Base-by-base conservation (phyloP, 345 rosid genomes). In the Pseudoturritis turrita region DNA sequence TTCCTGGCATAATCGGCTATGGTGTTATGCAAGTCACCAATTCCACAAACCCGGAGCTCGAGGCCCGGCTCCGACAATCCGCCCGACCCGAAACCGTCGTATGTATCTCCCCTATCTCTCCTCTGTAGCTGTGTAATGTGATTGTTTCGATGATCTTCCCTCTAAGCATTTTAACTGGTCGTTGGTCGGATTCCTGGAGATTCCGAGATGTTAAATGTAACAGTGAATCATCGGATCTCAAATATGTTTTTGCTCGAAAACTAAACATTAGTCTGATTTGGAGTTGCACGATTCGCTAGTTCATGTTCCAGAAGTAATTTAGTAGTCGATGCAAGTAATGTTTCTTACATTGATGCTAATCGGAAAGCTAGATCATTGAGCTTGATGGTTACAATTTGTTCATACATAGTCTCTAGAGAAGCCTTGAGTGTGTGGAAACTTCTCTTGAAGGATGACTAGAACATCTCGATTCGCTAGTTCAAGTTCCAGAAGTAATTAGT, bases 11-110 rank as follows among this genome's bases (percentile, higher is more conserved):
- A 23, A 80, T 95, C 35, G 99, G 99, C 58, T 95, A 91, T 65
- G 80, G 83, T 47, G 97, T 95, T 75, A 89, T 95, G 98, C 97
- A 91, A 84, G 14, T 75, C 74, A 95, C 99, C 41, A 89, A 77
- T 77, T 72, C 96, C 66, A 68, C 80, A 8, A 89, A 86, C 70
- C 86, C 91, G 3, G 83, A 89, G 78, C 91, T 95, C 35, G 99
- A 95, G 73, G 84, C 90, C 64, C 87, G 79, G 2, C 98, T 95
- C 69, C 98, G 98, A 43, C 74, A 79, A 68, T 82, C 79, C 18
- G 90, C 96, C 56, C 89, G 96, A 13, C 90, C 93, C 8, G 99
- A 95, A 2, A 82, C 99, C 44, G 61, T 82, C 46, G 98, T 89
- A 82, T 25, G 83, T 53, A 17, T 31, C 39, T 0, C 36, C 26